Percentiles rank a stretch among this genome's conserved stretches.
phyloP scores from a whole-genome alignment of 352 stramenopile genomes.

The Thraustochytrium sp. region DNA sequence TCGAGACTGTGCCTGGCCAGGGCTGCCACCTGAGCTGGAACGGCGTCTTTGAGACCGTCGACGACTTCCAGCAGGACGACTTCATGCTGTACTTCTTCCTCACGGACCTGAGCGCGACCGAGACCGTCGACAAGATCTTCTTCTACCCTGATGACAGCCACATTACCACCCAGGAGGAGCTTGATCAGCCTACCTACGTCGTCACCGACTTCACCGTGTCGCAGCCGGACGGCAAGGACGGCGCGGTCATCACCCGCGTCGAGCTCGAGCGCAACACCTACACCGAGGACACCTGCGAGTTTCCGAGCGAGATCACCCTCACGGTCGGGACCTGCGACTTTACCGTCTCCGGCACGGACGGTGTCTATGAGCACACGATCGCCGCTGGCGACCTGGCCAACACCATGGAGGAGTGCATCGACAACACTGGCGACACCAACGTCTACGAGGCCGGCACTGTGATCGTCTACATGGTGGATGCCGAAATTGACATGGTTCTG shows the following conservation, averaged over 20 bases:
- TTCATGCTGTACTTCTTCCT: background rate
- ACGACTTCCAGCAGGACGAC: background rate
- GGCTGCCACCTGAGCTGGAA: too few relatives aligned
- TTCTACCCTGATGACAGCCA: background rate
- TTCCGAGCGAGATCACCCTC: background rate
- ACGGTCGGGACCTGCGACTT: background rate
- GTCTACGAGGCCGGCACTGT: background rate
- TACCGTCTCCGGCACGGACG: background rate
- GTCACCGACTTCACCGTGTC: background rate
- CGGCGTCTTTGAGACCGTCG: background rate
- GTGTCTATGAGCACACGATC: too few relatives aligned
- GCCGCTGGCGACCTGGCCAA: background rate
- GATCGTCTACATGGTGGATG: background rate
- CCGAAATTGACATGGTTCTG: background rate
- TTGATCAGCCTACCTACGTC: background rate
- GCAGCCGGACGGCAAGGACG: background rate
- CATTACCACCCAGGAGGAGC: background rate
- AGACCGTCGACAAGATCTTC: background rate
- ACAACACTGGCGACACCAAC: background rate
- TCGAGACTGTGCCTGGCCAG: background rate
- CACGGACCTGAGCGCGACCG: background rate
- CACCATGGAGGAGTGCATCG: too few relatives aligned
- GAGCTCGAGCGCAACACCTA: background rate
- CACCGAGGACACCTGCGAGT: background rate
- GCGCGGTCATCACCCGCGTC: background rate